phyloP scores from a whole-genome alignment of 2,329 filamentous ascomycete species.

The Lachnellula cervina region DNA sequence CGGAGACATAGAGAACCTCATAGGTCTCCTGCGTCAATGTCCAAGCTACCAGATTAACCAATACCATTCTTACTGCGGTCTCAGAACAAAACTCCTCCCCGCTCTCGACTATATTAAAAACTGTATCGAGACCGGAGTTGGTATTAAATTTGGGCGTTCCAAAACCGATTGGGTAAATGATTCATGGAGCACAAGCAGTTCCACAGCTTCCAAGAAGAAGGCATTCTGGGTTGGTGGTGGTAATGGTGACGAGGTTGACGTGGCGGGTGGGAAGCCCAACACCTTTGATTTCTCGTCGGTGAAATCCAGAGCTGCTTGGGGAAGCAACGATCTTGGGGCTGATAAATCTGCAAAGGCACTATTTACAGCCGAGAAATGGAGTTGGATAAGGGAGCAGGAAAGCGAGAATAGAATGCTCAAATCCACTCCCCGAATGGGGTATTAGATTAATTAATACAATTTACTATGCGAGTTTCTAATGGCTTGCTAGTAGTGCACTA shows the following conservation, averaged over 20 bases:
- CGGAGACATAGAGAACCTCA: slow-evolving; percentile 56
- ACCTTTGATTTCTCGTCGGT: slow-evolving; percentile 41
- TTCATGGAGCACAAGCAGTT: slow-evolving; percentile 17
- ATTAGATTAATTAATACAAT: background rate
- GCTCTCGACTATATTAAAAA: slow-evolving; percentile 59
- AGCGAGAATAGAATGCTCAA: slow-evolving; percentile 3
- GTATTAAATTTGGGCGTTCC: slow-evolving; percentile 20
- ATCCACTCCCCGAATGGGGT: background rate
- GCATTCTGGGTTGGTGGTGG: slow-evolving; percentile 19
- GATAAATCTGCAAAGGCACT: slow-evolving; percentile 48
- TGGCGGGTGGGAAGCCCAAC: slow-evolving; percentile 9
- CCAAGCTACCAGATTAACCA: slow-evolving; percentile 71
- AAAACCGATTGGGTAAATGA: slow-evolving; percentile 24
- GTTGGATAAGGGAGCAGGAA: slow-evolving; percentile 43
- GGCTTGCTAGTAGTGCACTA: background rate
- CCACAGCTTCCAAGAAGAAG: slow-evolving; percentile 6
- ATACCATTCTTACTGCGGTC: slow-evolving; percentile 68
- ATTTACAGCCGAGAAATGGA: slow-evolving; percentile 54
- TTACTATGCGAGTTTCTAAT: too few relatives aligned
- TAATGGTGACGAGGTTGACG: slow-evolving; percentile 17
- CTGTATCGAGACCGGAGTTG: slow-evolving; percentile 41
- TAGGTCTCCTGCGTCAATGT: slow-evolving; percentile 59
- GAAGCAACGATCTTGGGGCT: slow-evolving; percentile 44
- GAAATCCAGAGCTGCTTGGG: slow-evolving; percentile 46
- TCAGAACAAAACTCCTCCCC: slow-evolving; percentile 60